phyloP scores from a whole-genome alignment of 257 asterid species.

The Jaltomata sinuosa region DNA sequence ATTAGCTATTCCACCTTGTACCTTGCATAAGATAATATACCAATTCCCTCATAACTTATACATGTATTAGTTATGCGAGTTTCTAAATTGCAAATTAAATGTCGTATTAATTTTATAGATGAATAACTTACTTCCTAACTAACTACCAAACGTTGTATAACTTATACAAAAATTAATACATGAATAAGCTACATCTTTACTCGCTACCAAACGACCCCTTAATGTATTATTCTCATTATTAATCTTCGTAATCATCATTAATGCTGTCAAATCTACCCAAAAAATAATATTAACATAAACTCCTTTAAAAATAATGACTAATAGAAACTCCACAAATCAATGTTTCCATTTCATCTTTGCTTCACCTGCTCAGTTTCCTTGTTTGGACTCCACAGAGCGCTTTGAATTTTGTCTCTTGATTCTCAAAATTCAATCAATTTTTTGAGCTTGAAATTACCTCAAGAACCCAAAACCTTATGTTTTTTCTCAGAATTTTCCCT shows the following conservation, averaged over 20 bases:
- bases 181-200: too few relatives aligned
- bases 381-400: background rate
- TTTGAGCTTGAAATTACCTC: background rate
- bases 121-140: too few relatives aligned
- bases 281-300: background rate
- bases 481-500: background rate
- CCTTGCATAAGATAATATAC: too few relatives aligned
- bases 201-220: too few relatives aligned
- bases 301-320: background rate
- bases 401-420: background rate
- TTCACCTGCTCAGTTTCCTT: background rate
- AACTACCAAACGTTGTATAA: too few relatives aligned
- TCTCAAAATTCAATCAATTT: background rate
- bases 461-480: background rate
- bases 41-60: too few relatives aligned
- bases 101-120: too few relatives aligned
- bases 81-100: too few relatives aligned
- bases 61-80: too few relatives aligned
- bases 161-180: too few relatives aligned
- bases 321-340: background rate
- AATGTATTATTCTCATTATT: background rate
- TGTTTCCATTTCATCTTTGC: background rate
- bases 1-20: too few relatives aligned
- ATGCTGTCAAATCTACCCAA: background rate
- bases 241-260: background rate